A percentile compares a stretch with the other conserved stretches of the same genome.
phyloP scores from a whole-genome alignment of 2,329 filamentous ascomycete species.

The Cladosporium colombiae region DNA sequence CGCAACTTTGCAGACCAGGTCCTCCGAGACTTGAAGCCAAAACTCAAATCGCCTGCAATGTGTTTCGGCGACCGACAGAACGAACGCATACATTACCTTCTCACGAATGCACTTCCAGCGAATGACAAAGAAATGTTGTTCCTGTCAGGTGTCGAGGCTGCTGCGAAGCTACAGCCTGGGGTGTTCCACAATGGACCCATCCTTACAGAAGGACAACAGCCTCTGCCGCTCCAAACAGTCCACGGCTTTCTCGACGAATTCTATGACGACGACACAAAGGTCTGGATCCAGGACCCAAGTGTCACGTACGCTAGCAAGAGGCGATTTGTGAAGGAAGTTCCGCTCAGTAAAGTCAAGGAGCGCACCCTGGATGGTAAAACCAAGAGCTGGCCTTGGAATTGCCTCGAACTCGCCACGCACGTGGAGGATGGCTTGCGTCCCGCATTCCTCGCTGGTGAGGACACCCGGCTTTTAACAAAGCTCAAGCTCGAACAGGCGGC shows the following conservation, averaged over 20 bases:
- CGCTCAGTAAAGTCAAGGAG: slow-evolving; percentile 31
- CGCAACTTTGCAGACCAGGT: slow-evolving; percentile 2
- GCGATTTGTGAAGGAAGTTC: slow-evolving; percentile 25
- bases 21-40: background rate
- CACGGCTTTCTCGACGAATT: slow-evolving; percentile 33
- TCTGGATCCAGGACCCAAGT: slow-evolving; percentile 34
- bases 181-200: slow-evolving; percentile 32
- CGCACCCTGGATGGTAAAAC: slow-evolving; percentile 26
- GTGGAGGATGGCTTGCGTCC: slow-evolving; percentile 36
- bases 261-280: slow-evolving; percentile 34
- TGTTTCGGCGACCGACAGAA: slow-evolving; percentile 8
- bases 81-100: slow-evolving; percentile 22
- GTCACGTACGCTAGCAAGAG: slow-evolving; percentile 18
- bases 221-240: slow-evolving; percentile 30
- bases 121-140: slow-evolving; percentile 29
- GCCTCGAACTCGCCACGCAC: slow-evolving; percentile 36
- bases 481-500: slow-evolving; percentile 30
- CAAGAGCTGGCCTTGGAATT: slow-evolving; percentile 33
- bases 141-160: slow-evolving; percentile 29
- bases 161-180: slow-evolving; percentile 26
- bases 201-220: slow-evolving; percentile 32
- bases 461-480: slow-evolving; percentile 37
- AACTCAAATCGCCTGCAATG: background rate
- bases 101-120: slow-evolving; percentile 30
- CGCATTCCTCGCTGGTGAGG: slow-evolving; percentile 35